Percentiles rank a stretch among this genome's conserved stretches.
Conservation (phyloP, 345 rosid species). For the Clausena lansium region DNA sequence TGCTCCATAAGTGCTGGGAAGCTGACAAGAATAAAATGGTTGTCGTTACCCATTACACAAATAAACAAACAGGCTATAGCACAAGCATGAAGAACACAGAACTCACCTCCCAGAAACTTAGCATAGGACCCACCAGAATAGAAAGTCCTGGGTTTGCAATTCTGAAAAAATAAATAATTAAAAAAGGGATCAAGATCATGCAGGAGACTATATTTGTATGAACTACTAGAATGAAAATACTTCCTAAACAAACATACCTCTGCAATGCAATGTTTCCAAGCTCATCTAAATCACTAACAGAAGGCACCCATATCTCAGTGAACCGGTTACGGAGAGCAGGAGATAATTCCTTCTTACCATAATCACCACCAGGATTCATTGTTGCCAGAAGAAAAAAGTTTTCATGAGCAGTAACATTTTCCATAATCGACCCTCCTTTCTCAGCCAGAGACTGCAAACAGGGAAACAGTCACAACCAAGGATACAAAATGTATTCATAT, state of each 20-base stretch:
- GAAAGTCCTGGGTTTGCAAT: conserved; percentile 40
- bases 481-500: not conserved
- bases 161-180: conserved; percentile 29
- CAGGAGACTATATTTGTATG: not conserved
- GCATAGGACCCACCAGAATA: conserved; percentile 54
- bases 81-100: not conserved
- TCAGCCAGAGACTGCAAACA: conserved; percentile 79
- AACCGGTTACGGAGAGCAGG: conserved; percentile 97
- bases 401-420: conserved; percentile 66
- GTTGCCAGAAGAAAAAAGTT: conserved; percentile 85
- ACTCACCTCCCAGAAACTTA: conserved; percentile 76
- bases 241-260: conserved; percentile 43
- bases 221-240: not conserved
- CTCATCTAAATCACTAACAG: conserved; percentile 61
- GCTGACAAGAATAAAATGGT: not conserved
- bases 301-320: conserved; percentile 97
- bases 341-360: conserved; percentile 95
- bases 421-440: conserved; percentile 84
- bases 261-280: conserved; percentile 67
- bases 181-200: conserved; percentile 7
- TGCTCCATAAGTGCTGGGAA: not conserved
- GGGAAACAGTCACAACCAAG: not conserved
- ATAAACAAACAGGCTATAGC: not conserved
- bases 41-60: not conserved
- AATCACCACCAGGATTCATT: conserved; percentile 99